Base-by-base conservation (phyloP, 768 basidiomycete genomes). In the Daedalea quercina region DNA sequence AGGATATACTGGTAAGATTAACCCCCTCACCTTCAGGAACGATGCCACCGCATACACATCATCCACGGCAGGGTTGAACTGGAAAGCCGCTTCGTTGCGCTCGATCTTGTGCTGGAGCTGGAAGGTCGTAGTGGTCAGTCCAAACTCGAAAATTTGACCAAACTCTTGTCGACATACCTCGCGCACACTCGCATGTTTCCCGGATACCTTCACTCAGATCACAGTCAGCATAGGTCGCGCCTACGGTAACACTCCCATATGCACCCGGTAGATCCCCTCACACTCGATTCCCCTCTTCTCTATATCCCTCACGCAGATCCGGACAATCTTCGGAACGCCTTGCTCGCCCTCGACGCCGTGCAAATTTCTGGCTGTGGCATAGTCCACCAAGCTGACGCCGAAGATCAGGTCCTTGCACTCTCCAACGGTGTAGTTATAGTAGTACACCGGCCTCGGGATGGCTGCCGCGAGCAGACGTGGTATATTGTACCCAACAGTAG, bases 331-430 rank as follows among this genome's bases (percentile, higher is more conserved):
- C 0, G 94, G 94, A 28, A 88, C 73, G 9, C 85, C 81, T 11
- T 81, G 81, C 9, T 85, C 81, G 11, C 81, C 81, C 17, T 62
- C 90, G 17, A 69, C 73, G 15, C 37, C 37, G 15, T 15, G 37
- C 17, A 90, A 70, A 41, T 80, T 80, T 56, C 91, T 81, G 9
- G 89, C 78, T 35, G 86, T 91, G 15, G 93, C 90, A 63, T 96
- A 95, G 63, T 94, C 93, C 37, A 87, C 84, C 53, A 96, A 70
- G 58, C 81, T 85, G 58, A 94, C 83, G 22, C 93, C 94, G 63
- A 95, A 96, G 31, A 94, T 88, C 23, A 96, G 69, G 67, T 94
- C 92, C 49, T 78, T 80, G 63, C 93, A 96, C 64, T 84, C 82
- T 23, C 94, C 94, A 23, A 95, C 87, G 55, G 77, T 74, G 52